These are phyloP conservation scores for Ambrosia artemisiifolia DNA, from an alignment of 129 eudicot genomes.

Conservation along the genomic window DNA sequence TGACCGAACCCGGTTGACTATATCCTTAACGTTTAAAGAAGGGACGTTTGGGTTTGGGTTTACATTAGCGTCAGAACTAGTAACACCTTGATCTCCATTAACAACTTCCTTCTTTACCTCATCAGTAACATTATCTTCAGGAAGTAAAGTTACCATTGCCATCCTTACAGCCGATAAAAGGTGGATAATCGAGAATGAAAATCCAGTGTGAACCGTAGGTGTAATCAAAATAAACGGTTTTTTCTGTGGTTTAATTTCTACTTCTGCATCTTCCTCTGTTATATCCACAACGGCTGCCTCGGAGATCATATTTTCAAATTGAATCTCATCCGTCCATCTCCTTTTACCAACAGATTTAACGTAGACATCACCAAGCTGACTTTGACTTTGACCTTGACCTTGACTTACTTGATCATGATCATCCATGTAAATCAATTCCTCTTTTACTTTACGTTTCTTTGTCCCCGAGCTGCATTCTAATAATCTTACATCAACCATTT, in stretches of 20 bases:
- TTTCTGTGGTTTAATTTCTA: conserved; percentile 57
- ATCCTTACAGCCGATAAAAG: conserved; percentile 89
- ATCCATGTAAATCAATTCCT: conserved; percentile 43
- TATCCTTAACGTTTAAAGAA: conserved; percentile 64
- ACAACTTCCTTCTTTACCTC: conserved; percentile 36
- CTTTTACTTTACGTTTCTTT: conserved; percentile 64
- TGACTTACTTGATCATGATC: conserved; percentile 28
- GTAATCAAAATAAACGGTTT: conserved; percentile 68
- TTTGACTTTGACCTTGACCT: conserved; percentile 16
- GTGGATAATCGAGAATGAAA: conserved; percentile 86
- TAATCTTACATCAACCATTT: conserved; percentile 44
- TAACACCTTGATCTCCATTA: conserved; percentile 24
- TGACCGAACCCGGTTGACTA: conserved; percentile 84
- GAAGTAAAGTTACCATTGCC: conserved; percentile 72
- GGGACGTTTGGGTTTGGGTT: conserved; percentile 46
- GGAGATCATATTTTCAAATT: conserved; percentile 36
- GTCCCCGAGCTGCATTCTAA: conserved; percentile 46
- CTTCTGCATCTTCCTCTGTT: conserved; percentile 49
- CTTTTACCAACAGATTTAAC: conserved; percentile 44
- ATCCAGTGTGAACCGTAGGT: conserved; percentile 81
- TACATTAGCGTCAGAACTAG: conserved; percentile 15
- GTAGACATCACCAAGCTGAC: conserved; percentile 35
- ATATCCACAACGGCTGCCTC: conserved; percentile 38
- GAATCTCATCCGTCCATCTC: conserved; percentile 40
- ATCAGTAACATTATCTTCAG: conserved; percentile 54